Conservation (phyloP, 106 monocot genomes). For the Dactylorhiza incarnata region DNA sequence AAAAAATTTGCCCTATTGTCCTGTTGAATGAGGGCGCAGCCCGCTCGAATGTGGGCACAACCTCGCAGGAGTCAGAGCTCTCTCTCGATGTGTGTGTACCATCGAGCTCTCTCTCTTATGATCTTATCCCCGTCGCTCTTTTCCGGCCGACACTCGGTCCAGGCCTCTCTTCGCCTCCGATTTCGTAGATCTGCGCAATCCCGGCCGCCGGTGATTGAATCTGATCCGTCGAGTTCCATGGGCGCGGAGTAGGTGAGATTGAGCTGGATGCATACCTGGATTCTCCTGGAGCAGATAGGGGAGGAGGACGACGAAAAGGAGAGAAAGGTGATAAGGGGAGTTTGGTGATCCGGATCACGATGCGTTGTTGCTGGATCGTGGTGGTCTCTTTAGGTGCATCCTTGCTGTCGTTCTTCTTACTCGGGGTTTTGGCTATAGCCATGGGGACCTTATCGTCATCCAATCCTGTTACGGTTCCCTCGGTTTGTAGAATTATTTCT, state of each 20-base stretch:
- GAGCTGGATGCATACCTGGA: not conserved
- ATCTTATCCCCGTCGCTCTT: too few relatives aligned
- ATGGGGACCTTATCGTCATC: conserved; percentile 43
- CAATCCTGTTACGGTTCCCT: conserved; percentile 39
- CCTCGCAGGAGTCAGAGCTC: too few relatives aligned
- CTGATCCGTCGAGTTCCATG: not conserved
- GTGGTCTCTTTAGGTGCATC: conserved; percentile 34
- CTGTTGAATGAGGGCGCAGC: too few relatives aligned
- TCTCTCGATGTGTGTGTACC: too few relatives aligned
- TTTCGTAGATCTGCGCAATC: not conserved
- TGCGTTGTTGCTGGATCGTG: conserved; percentile 35
- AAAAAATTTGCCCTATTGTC: too few relatives aligned
- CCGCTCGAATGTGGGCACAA: too few relatives aligned
- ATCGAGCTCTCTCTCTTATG: too few relatives aligned
- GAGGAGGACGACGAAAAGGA: conserved; percentile 6
- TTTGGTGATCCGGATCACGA: conserved; percentile 9
- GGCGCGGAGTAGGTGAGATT: conserved; percentile 2
- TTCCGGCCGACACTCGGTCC: too few relatives aligned
- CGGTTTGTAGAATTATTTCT: conserved; percentile 72
- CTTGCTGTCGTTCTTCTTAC: conserved; percentile 43
- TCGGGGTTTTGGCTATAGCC: conserved; percentile 44
- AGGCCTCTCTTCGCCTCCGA: not conserved
- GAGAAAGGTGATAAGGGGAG: conserved; percentile 5
- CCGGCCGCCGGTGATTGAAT: not conserved
- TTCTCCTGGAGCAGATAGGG: not conserved